Evolutionary conservation across 1,284 basidiomycete genomes (phyloP).

Genomic region (Rhizopogon parksii): DNA sequence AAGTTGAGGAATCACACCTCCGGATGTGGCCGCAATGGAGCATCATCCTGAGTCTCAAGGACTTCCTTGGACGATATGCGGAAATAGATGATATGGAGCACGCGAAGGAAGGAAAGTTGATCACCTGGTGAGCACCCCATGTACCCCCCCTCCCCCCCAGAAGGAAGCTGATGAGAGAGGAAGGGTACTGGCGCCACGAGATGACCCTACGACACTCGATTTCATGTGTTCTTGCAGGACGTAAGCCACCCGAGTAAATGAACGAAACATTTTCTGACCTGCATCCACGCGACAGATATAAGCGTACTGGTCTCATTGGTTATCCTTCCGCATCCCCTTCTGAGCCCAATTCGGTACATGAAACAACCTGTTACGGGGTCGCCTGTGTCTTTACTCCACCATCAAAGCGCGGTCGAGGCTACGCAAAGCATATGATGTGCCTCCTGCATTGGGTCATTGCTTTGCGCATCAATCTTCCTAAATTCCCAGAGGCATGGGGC

Average conservation of each 20-base stretch:
- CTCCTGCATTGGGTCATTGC: constrained; percentile 40
- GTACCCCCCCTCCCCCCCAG: no score
- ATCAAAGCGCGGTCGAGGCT: constrained; percentile 36
- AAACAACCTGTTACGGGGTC: constrained; percentile 32
- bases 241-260: constrained; percentile 17
- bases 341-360: constrained; percentile 15
- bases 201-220: constrained; percentile 32
- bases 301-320: constrained; percentile 24
- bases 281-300: constrained; percentile 6
- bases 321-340: constrained; percentile 2
- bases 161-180: neutral
- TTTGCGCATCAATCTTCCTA: constrained; percentile 21
- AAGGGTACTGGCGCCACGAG: constrained; percentile 40
- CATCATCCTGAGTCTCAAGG: no score
- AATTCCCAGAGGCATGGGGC: constrained; percentile 37
- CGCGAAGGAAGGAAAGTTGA: constrained; percentile 29
- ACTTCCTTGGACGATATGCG: no score
- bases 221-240: constrained; percentile 42
- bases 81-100: constrained; percentile 32
- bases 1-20: no score
- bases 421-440: constrained; percentile 44
- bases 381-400: constrained; percentile 41
- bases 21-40: no score
- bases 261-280: neutral
- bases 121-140: constrained; percentile 29